Base-by-base conservation (phyloP, 805 yeast species). In the Scheffersomyces coipomensis region DNA sequence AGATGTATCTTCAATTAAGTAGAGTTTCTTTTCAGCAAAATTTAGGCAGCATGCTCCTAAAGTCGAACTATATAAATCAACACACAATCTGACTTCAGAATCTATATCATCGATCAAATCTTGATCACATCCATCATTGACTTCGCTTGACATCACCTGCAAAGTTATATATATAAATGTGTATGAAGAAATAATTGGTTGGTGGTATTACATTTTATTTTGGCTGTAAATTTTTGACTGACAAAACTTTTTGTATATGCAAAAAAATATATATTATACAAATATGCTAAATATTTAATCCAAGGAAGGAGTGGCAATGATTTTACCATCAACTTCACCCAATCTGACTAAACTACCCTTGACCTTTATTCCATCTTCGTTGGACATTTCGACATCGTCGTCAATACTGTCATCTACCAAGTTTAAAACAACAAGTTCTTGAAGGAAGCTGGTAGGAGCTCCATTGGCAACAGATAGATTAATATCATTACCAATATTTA, bases 391-490 rank as follows among this genome's bases (percentile, higher is more conserved):
- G 4, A 49, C 49, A 19, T 55, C 60, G 12, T 51, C 59, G 15
- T 45, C 42, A 8, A 36, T 24, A 12, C 19, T 33, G 12, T 44
- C 43, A 21, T 33, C 33, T 22, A 62, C 56, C 6, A 71, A 62
- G 1, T 80, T 76, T n/a, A 83, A 47, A 15, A 77, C 62, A 2
- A 84, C 78, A 8, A 87, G 68, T 42, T 88, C 91, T 58, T 91
- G 97, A 19, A 85, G 62, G 45, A 88, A 82, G 4, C 76, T 71
- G 5, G 85, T 60, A 10, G 81, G 74, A 3, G 87, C 79, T 12
- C 97, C 97, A 51, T 77, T 74, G 4, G 81, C 68, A 17, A 89
- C 80, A 40, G 84, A 88, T 33, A 69, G 48, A 73, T 82, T 75
- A 3, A 76, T 70, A 6, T 79, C 76, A 37, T 79, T 76, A 11